Evolutionary conservation across 75 land plant species (phyloP).

Genomic region (Sequoiadendron giganteum): DNA sequence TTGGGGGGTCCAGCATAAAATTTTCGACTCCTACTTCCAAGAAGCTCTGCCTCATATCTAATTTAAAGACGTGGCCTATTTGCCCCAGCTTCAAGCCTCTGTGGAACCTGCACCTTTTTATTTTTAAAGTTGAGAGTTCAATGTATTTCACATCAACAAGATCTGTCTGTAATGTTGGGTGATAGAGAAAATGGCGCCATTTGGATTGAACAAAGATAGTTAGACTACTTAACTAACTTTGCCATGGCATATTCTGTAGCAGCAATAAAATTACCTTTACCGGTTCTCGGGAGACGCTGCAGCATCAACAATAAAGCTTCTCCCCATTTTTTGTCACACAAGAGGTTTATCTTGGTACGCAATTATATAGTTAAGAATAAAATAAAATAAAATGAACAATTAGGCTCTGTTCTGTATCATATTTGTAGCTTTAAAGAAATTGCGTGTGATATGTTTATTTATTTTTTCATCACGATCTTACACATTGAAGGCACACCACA

Average conservation of each 20-base stretch:
- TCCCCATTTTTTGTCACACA: neutral
- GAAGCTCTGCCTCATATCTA: neutral
- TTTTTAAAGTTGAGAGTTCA: neutral
- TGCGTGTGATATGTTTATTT: neutral
- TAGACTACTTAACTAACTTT: neutral
- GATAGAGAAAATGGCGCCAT: neutral
- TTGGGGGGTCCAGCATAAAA: neutral
- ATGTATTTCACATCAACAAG: neutral
- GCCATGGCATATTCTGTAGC: neutral
- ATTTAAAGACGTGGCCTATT: neutral
- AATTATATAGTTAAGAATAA: neutral
- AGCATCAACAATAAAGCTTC: neutral
- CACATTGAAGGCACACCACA: neutral
- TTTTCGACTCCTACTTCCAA: neutral
- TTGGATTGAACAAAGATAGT: neutral
- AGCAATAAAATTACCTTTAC: neutral
- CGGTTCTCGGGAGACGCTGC: neutral
- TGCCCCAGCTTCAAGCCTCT: neutral
- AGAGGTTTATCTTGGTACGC: neutral
- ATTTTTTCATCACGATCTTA: too few species aligned
- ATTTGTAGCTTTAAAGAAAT: neutral
- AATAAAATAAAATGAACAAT: neutral
- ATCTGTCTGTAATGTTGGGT: neutral
- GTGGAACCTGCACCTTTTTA: neutral
- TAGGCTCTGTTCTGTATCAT: neutral